Percentiles rank a stretch among this genome's conserved stretches.
phyloP scores from a whole-genome alignment of 2,329 filamentous ascomycete species.

The Nemania diffusa region DNA sequence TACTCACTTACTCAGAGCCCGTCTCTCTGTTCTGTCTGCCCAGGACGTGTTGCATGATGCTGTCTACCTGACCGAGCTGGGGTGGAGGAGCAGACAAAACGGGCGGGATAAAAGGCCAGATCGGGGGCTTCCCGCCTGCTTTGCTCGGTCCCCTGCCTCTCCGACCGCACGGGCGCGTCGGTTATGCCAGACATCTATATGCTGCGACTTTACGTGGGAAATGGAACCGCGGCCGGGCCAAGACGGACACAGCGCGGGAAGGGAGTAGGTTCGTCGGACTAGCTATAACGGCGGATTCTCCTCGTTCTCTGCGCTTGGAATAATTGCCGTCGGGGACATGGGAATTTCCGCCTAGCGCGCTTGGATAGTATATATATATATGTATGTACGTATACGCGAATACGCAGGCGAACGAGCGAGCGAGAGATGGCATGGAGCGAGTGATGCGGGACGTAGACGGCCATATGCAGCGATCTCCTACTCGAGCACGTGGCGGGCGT shows the following conservation, averaged over 20 bases:
- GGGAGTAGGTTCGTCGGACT: neutral
- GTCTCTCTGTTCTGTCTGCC: too few species aligned
- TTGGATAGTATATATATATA: too few species aligned
- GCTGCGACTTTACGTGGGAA: neutral
- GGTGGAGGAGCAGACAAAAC: neutral
- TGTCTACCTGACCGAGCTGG: neutral
- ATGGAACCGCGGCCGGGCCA: neutral
- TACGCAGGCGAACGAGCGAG: too few species aligned
- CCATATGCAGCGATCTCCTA: neutral
- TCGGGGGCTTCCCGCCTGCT: too few species aligned
- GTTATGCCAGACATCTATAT: neutral
- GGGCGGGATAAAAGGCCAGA: neutral
- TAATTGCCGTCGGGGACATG: too few species aligned
- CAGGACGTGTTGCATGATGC: neutral
- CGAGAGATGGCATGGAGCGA: too few species aligned
- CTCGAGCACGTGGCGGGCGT: slow-evolving; percentile 22
- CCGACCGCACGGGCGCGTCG: neutral
- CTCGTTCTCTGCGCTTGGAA: too few species aligned
- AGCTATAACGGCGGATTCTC: too few species aligned
- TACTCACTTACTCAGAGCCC: too few species aligned
- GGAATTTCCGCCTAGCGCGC: neutral
- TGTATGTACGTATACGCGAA: neutral
- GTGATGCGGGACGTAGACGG: neutral
- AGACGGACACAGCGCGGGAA: neutral
- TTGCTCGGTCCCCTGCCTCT: too few species aligned